A percentile compares a stretch with the other conserved stretches of the same genome.
phyloP scores from a whole-genome alignment of 2,329 filamentous ascomycete species.

The Amesomyces nigricolor region DNA sequence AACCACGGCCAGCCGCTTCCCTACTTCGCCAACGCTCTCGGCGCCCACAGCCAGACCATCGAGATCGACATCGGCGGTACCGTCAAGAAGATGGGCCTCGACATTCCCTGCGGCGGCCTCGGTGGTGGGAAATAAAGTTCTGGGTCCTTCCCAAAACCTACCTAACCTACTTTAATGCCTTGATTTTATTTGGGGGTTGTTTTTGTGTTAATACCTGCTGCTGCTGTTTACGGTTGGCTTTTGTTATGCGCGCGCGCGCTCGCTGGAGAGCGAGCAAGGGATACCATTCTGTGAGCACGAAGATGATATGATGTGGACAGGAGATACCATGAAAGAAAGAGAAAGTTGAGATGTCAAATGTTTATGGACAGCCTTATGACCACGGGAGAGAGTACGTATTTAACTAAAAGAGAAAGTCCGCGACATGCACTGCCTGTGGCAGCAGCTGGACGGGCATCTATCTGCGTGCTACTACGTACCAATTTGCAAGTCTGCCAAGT shows the following conservation, averaged over 20 bases:
- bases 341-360: neutral
- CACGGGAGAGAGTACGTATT: neutral
- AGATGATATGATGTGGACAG: neutral
- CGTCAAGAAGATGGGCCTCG: conserved; percentile 33
- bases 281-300: conserved; percentile 11
- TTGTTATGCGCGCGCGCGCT: neutral
- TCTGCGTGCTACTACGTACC: neutral
- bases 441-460: neutral
- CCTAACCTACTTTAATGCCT: too few relatives aligned
- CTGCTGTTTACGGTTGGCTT: neutral
- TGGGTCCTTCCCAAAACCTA: neutral
- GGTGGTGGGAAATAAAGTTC: neutral
- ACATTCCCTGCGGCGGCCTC: conserved; percentile 23
- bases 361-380: neutral
- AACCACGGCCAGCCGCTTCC: conserved; percentile 47
- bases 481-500: neutral
- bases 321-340: conserved; percentile 7
- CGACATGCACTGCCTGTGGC: neutral
- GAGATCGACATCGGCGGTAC: conserved; percentile 46
- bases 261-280: neutral
- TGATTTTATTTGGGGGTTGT: neutral
- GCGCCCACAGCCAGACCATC: conserved; percentile 45
- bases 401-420: too few relatives aligned
- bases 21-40: conserved; percentile 54
- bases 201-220: conserved; percentile 3